Conservation (phyloP, 2,329 filamentous ascomycete species). For the Beauveria sp. region DNA sequence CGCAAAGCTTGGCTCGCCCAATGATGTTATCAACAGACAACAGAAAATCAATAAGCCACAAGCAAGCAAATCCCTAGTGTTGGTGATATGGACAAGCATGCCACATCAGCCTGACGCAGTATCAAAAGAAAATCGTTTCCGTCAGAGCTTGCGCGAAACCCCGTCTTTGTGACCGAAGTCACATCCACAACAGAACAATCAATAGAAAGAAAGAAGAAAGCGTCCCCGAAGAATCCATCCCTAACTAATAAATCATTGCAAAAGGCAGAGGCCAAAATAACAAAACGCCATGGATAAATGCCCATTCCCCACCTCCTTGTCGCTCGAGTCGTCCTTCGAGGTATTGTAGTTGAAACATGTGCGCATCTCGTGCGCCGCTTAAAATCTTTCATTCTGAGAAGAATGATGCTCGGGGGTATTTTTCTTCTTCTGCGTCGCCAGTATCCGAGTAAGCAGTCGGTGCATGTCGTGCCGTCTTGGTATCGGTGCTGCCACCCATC, state of each 20-base stretch:
- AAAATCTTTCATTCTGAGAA: neutral
- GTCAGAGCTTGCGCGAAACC: no score
- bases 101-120: neutral
- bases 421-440: neutral
- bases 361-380: neutral
- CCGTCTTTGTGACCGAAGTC: neutral
- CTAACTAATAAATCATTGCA: neutral
- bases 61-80: neutral
- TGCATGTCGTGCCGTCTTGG: neutral
- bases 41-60: neutral
- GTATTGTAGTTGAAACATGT: conserved; percentile 1
- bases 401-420: neutral
- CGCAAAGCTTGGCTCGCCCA: neutral
- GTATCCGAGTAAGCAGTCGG: neutral
- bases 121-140: neutral
- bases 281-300: conserved; percentile 3
- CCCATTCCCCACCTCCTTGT: neutral
- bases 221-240: neutral
- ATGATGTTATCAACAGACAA: neutral
- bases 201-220: neutral
- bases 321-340: neutral
- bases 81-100: neutral
- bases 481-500: neutral
- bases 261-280: neutral
- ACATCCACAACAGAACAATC: neutral